Evolutionary conservation across 345 rosid species (phyloP).

Genomic region (Capsella bursapastoris): DNA sequence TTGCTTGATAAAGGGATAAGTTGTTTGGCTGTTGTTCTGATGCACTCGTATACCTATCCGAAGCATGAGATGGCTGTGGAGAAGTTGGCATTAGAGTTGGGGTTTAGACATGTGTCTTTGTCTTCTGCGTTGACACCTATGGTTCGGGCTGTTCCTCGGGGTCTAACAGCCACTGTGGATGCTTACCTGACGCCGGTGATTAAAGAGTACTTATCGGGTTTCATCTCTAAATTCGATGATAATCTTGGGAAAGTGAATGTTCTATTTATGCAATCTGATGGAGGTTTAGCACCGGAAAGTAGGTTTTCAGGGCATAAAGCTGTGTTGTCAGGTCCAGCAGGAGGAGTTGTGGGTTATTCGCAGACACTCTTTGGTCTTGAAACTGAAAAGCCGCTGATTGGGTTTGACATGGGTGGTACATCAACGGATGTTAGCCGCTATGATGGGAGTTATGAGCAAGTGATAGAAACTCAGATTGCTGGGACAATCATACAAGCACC

Average conservation of each 20-base stretch:
- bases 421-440: constrained; percentile 97
- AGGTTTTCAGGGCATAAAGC: constrained; percentile 98
- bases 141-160: constrained; percentile 99
- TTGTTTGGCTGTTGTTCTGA: constrained; percentile 88
- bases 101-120: constrained; percentile 88
- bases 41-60: constrained; percentile 95
- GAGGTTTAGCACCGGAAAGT: constrained; percentile 93
- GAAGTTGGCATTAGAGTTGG: constrained; percentile 77
- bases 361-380: constrained; percentile 90
- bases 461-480: constrained; percentile 97
- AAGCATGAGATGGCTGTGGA: constrained; percentile 82
- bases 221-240: constrained; percentile 85
- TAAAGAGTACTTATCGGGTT: constrained; percentile 88
- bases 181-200: constrained; percentile 94
- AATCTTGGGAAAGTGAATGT: constrained; percentile 79
- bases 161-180: constrained; percentile 94
- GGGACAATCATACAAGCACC: constrained; percentile 98
- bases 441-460: constrained; percentile 96
- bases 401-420: constrained; percentile 99
- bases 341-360: constrained; percentile 98
- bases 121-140: constrained; percentile 95
- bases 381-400: constrained; percentile 92
- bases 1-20: constrained; percentile 77
- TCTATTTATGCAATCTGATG: constrained; percentile 96
- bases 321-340: constrained; percentile 96